These are phyloP conservation scores for Drosera capensis DNA, from an alignment of 148 eudicot species.

Conservation along the genomic window DNA sequence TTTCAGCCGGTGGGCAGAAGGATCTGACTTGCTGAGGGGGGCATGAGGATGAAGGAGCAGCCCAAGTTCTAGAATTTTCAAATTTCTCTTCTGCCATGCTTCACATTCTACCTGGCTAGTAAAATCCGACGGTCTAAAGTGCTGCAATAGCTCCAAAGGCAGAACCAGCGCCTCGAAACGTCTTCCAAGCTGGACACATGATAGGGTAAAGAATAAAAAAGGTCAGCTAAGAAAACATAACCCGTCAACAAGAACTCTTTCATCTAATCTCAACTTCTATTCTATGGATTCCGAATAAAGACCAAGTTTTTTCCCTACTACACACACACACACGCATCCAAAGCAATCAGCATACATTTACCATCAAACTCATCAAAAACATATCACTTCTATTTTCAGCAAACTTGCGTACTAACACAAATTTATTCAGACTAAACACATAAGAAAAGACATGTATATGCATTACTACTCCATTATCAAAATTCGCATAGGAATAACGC, in stretches of 20 bases:
- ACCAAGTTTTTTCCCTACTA: too few relatives aligned
- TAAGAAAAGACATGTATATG: too few relatives aligned
- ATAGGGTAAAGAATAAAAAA: background rate
- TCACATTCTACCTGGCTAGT: constrained; percentile 53
- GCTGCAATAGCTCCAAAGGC: constrained; percentile 81
- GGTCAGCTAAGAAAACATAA: too few relatives aligned
- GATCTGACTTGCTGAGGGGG: constrained; percentile 46
- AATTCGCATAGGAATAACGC: too few relatives aligned
- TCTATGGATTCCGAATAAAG: too few relatives aligned
- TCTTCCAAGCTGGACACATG: constrained; percentile 62
- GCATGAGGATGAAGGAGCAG: constrained; percentile 57
- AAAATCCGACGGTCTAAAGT: constrained; percentile 65
- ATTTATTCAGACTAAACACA: too few relatives aligned
- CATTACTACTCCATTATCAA: too few relatives aligned
- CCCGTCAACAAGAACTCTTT: too few relatives aligned
- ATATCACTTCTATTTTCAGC: too few relatives aligned
- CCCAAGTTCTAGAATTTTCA: constrained; percentile 85
- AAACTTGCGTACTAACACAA: too few relatives aligned
- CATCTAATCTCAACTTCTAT: too few relatives aligned
- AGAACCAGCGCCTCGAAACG: constrained; percentile 65
- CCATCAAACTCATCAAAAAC: too few relatives aligned
- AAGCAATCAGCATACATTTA: background rate
- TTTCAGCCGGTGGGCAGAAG: constrained; percentile 37
- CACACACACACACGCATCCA: background rate
- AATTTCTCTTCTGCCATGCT: constrained; percentile 57